Base-by-base conservation (phyloP, 1,139 yeast species). In the Kazachstania sp. region DNA sequence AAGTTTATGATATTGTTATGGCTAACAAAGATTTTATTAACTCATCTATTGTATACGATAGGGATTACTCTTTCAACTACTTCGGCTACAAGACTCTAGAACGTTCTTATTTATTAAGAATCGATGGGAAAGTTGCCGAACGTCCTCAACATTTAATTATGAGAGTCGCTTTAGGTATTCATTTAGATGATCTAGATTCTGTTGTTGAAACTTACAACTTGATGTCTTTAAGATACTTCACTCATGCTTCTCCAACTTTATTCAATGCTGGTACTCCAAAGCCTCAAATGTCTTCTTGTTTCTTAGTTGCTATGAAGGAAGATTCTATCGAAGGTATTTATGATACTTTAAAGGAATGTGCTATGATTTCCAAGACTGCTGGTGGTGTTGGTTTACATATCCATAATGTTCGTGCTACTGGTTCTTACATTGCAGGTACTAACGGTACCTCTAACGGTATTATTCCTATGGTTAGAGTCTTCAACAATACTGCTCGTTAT, bases 281-380 rank as follows among this genome's bases (percentile, higher is more conserved):
- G 59, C 86, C 90, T 39, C 92, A 83, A 65, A 77, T 86, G 77
- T 84, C 95, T 32, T 86, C 95, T 39, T 86, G 96, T 69, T 86
- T 86, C 76, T 74, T 86, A 49, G 77, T 86, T 47, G 86, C 87
- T 48, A 85, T 86, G 87, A 78, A 79, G 66, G 95, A 86, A 41
- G 95, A 87, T 66, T 85, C 95, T 37, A 86, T 86, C 54, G 95
- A 86, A 54, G 96, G 96, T 47, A 87, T 86, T 56, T 86, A 83
- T 65, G 86, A 84, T 55, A 86, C 95, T 26, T 75, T 86, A 57
- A 85, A 86, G 69, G 82, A 86, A 49, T 80, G 90, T 64, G 95
- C 96, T 9, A 70, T 85, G 60, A 86, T 86, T 52, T 85, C 95
- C 51, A 86, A 87, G 69, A 79, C 88, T 48, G 92, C 95, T 31